A percentile compares a stretch with the other conserved stretches of the same genome.
Conservation (phyloP, 176 grass and related monocot genomes). For the Oryza nivara region DNA sequence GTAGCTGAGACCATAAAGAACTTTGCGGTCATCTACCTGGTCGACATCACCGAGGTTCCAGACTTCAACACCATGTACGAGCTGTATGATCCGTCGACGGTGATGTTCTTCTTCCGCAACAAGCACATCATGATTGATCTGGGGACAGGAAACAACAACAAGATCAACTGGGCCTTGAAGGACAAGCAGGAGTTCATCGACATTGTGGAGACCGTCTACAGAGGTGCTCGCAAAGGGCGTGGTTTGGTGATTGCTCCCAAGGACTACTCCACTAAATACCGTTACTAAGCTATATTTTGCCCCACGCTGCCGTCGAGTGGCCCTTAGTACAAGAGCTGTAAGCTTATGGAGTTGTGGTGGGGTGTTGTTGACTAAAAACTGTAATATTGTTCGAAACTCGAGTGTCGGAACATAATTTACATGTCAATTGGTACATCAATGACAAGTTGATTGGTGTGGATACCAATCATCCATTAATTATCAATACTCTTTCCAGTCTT, state of each 20-base stretch:
- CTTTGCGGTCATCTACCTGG: conserved; percentile 82
- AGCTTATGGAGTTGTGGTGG: too few relatives aligned
- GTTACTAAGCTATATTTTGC: conserved; percentile 50
- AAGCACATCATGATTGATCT: conserved; percentile 99
- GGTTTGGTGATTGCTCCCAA: conserved; percentile 87
- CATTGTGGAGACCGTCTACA: conserved; percentile 93
- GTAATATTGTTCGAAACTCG: too few relatives aligned
- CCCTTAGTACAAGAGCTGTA: background rate
- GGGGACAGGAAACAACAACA: conserved; percentile 94
- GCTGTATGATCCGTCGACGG: conserved; percentile 80
- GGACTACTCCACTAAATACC: conserved; percentile 93
- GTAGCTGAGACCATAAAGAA: conserved; percentile 94
- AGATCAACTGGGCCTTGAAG: conserved; percentile 94
- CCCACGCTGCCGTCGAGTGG: background rate
- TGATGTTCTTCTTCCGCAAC: conserved; percentile 99
- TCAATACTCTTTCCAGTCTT: too few relatives aligned
- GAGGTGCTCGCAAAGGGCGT: conserved; percentile 81
- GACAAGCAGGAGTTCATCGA: conserved; percentile 96
- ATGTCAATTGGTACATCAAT: too few relatives aligned
- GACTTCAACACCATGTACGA: conserved; percentile 98
- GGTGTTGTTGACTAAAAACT: too few relatives aligned
- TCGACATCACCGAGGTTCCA: conserved; percentile 83
- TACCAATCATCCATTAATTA: too few relatives aligned
- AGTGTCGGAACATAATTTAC: too few relatives aligned
- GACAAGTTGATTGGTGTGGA: too few relatives aligned